These are phyloP conservation scores for Didymellaceae sp. DNA, from an alignment of 2,329 filamentous ascomycete genomes.

Conservation along the genomic window DNA sequence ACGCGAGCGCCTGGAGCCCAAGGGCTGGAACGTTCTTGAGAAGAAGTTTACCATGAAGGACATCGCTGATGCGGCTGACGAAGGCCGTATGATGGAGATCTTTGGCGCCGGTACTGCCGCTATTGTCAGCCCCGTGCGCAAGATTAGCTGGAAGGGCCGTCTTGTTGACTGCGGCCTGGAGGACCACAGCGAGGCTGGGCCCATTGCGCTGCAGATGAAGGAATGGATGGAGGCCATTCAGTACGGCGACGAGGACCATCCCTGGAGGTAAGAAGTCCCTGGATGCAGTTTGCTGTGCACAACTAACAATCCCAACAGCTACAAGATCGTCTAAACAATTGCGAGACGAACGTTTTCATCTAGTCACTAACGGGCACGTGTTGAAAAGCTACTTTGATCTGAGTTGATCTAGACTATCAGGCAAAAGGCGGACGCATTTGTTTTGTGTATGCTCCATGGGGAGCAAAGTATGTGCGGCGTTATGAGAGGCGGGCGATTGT, in stretches of 20 bases:
- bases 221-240: slow-evolving; percentile 95
- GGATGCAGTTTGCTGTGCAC: background rate
- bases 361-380: background rate
- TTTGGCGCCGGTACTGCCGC: slow-evolving; percentile 95
- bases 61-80: slow-evolving; percentile 77
- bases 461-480: slow-evolving; percentile 12
- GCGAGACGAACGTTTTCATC: background rate
- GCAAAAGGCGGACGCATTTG: slow-evolving; percentile 6
- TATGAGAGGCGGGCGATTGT: background rate
- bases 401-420: slow-evolving; percentile 3
- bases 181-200: slow-evolving; percentile 83
- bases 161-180: slow-evolving; percentile 82
- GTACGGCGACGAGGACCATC: slow-evolving; percentile 84
- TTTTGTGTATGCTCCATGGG: slow-evolving; percentile 16
- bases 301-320: slow-evolving; percentile 36
- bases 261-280: slow-evolving; percentile 74
- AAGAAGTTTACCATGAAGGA: slow-evolving; percentile 92
- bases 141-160: slow-evolving; percentile 86
- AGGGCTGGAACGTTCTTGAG: slow-evolving; percentile 90
- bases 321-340: slow-evolving; percentile 30
- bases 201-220: slow-evolving; percentile 87
- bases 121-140: slow-evolving; percentile 87
- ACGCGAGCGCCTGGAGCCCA: slow-evolving; percentile 77
- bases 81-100: slow-evolving; percentile 88
- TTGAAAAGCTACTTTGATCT: background rate